A percentile compares a stretch with the other conserved stretches of the same genome.
Evolutionary conservation across 352 stramenopile species (phyloP).

Genomic region (Phytophthora hybrid): DNA sequence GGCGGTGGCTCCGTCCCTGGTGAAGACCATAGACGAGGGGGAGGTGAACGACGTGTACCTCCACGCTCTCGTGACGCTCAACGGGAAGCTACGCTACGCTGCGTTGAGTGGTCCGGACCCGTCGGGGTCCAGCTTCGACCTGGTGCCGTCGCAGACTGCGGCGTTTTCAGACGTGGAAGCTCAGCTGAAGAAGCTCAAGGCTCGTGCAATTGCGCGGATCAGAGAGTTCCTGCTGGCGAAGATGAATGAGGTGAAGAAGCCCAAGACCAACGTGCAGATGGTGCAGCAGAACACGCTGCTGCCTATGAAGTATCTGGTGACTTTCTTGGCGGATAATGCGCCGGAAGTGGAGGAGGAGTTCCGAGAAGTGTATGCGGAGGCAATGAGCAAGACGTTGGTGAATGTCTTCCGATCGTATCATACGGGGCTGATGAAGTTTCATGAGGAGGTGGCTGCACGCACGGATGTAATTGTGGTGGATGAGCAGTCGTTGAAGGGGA

Average conservation of each 20-base stretch:
- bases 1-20: conserved; percentile 94
- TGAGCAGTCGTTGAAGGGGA: conserved; percentile 92
- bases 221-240: conserved; percentile 95
- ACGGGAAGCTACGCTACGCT: conserved; percentile 94
- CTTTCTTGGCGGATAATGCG: conserved; percentile 95
- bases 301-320: conserved; percentile 96
- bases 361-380: conserved; percentile 96
- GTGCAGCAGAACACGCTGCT: conserved; percentile 97
- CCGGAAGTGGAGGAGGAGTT: conserved; percentile 96
- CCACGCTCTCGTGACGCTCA: conserved; percentile 93
- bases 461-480: conserved; percentile 96
- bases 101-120: conserved; percentile 62
- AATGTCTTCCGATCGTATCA: conserved; percentile 98
- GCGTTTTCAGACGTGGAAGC: conserved; percentile 94
- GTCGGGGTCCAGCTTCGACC: conserved; percentile 82
- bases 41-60: conserved; percentile 96
- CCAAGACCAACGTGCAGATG: conserved; percentile 99
- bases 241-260: conserved; percentile 95
- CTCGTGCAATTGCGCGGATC: conserved; percentile 75
- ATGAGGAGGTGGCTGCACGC: conserved; percentile 93
- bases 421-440: conserved; percentile 94
- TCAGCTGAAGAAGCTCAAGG: conserved; percentile 92
- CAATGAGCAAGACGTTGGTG: conserved; percentile 97
- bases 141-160: conserved; percentile 89
- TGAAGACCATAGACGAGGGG: conserved; percentile 93